These are phyloP conservation scores for Pseudopyricularia javanii DNA, from an alignment of 2,329 filamentous ascomycete genomes.

Conservation along the genomic window DNA sequence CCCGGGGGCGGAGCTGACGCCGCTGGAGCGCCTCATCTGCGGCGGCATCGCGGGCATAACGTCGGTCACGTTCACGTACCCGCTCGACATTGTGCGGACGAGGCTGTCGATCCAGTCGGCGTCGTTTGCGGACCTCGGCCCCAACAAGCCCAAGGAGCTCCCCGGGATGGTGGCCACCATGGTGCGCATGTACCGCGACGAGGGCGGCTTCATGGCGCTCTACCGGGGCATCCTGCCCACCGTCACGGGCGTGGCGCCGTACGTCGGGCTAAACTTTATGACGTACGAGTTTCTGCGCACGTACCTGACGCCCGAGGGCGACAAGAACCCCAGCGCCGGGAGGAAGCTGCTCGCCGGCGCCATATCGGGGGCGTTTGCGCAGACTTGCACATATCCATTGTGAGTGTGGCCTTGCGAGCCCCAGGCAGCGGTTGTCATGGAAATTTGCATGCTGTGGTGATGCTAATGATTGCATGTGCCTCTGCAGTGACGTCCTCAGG, in stretches of 20 bases:
- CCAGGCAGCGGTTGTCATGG: no score
- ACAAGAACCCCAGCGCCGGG: conserved; percentile 65
- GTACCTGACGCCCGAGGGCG: conserved; percentile 75
- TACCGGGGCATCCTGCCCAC: conserved; percentile 93
- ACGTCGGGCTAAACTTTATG: conserved; percentile 97
- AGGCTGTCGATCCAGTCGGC: conserved; percentile 93
- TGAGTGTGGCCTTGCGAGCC: conserved; percentile 39
- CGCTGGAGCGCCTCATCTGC: conserved; percentile 70
- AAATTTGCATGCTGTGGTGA: no score
- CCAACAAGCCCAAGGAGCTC: conserved; percentile 47
- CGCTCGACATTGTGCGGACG: conserved; percentile 93
- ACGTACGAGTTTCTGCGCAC: conserved; percentile 83
- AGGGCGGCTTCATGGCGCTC: conserved; percentile 75
- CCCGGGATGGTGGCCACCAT: conserved; percentile 91
- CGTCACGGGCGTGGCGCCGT: conserved; percentile 88
- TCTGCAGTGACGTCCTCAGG: conserved; percentile 68
- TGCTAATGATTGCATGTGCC: conserved; percentile 1
- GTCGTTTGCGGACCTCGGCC: conserved; percentile 70
- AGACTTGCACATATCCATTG: conserved; percentile 98
- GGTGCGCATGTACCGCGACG: conserved; percentile 73
- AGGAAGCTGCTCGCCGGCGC: conserved; percentile 85
- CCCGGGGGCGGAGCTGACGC: conserved; percentile 61
- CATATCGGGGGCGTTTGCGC: conserved; percentile 88
- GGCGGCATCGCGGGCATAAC: conserved; percentile 89
- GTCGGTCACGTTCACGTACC: conserved; percentile 89